Base-by-base conservation (phyloP, 148 eudicot species). In the Nyssa sinensis region DNA sequence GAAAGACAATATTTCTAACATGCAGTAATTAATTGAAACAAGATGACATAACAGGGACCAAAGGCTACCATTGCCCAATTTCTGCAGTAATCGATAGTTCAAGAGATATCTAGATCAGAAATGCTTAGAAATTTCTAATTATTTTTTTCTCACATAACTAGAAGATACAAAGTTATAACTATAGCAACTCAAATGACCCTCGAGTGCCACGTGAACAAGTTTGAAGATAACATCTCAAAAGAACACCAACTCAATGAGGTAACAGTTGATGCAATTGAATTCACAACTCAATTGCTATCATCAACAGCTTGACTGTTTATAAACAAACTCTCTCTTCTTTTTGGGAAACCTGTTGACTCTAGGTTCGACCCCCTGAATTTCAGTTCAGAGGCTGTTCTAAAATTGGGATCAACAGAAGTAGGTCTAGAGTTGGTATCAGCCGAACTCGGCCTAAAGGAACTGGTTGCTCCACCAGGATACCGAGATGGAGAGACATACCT, bases 401-500 rank as follows among this genome's bases (percentile, higher is more conserved):
- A 89, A 70, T 76, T 83, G 7, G 97, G 88, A 58, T 93, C 99
- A 34, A 84, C 88, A 3, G 92, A 72, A 12, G 79, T 39, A 53
- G 91, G 86, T 74, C 97, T 88, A 27, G 92, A 63, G 81, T 78
- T 86, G 10, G 83, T 70, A 34, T 94, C 98, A 30, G 78, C 80
- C 10, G 87, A 23, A 64, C 25, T 74, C 4, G 92, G 85, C 82
- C 93, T 86, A 34, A 75, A 89, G 14, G 94, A 65, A 74, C 71
- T 74, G 11, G 85, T 76, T 16, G 84, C 63, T 64, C 87, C 91
- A 57, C 85, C 85, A 21, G 89, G 44, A 74, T 92, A 95, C 24
- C 88, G 85, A 16, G 97, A 79, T n/a, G 98, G 98, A 64, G 99
- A 90, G 5, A 76, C 86, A 69, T 90, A 95, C 85, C 97, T 90